Evolutionary conservation across 169 alveolate species (phyloP).

Genomic region (Babesia bigemina): DNA sequence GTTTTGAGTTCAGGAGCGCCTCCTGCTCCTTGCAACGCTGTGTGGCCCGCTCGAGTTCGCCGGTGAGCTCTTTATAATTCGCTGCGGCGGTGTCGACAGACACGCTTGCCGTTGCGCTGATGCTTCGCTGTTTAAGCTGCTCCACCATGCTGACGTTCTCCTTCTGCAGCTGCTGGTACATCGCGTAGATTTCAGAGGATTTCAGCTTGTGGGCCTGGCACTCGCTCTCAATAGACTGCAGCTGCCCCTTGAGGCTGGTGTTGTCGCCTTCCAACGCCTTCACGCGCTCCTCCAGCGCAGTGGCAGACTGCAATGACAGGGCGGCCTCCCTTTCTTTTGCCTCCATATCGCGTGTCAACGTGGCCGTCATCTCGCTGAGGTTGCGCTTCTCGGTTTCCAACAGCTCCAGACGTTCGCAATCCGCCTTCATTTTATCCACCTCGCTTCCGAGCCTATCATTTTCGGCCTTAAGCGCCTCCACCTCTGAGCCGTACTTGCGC

Average conservation of each 20-base stretch:
- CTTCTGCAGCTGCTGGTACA: slow-evolving; percentile 31
- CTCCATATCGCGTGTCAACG: slow-evolving; percentile 11
- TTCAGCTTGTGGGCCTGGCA: slow-evolving; percentile 31
- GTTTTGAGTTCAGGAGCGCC: background rate
- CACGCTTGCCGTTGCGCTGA: background rate
- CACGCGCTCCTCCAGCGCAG: background rate
- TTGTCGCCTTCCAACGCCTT: background rate
- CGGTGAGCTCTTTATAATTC: slow-evolving; percentile 3
- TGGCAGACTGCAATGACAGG: background rate
- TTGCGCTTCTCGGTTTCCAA: slow-evolving; percentile 16
- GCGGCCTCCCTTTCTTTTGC: background rate
- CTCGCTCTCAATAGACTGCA: slow-evolving; percentile 27
- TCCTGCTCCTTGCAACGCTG: slow-evolving; percentile 13
- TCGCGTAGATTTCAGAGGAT: slow-evolving; percentile 1
- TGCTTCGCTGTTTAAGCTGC: slow-evolving; percentile 7
- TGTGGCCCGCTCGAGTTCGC: slow-evolving; percentile 1
- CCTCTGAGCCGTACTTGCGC: slow-evolving; percentile 1
- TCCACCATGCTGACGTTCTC: slow-evolving; percentile 10
- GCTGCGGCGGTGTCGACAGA: background rate
- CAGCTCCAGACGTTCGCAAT: slow-evolving; percentile 2
- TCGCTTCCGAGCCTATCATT: background rate
- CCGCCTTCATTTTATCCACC: background rate
- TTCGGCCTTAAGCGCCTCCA: background rate
- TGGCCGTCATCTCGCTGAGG: slow-evolving; percentile 28
- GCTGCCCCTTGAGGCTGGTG: background rate